These are phyloP conservation scores for Cladosporium sp. DNA, from an alignment of 2,329 filamentous ascomycete genomes.

Conservation along the genomic window DNA sequence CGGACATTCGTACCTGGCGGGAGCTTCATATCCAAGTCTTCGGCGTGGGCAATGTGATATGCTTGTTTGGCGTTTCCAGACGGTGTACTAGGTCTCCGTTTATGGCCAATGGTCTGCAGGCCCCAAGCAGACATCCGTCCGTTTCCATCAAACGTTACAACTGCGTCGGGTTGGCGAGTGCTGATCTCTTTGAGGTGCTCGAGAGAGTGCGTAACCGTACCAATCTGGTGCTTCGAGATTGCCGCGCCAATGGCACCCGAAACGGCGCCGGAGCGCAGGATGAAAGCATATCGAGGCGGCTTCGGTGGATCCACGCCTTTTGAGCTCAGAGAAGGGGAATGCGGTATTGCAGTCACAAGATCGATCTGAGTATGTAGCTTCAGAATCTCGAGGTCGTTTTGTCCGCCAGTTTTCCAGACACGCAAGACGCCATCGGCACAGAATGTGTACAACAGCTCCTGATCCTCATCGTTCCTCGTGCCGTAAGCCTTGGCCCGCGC, in stretches of 20 bases:
- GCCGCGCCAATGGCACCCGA: conserved; percentile 57
- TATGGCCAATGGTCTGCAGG: conserved; percentile 75
- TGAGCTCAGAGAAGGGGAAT: conserved; percentile 31
- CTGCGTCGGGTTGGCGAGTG: conserved; percentile 79
- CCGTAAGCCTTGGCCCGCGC: conserved; percentile 35
- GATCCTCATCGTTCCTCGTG: conserved; percentile 33
- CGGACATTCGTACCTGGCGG: conserved; percentile 15
- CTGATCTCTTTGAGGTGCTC: conserved; percentile 82
- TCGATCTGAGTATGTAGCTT: conserved; percentile 78
- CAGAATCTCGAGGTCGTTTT: conserved; percentile 63
- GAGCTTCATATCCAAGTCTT: conserved; percentile 41
- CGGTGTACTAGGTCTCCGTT: conserved; percentile 41
- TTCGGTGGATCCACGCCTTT: conserved; percentile 1
- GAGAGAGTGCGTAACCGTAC: conserved; percentile 61
- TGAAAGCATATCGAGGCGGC: conserved; percentile 62
- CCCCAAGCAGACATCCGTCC: conserved; percentile 91
- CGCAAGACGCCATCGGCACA: conserved; percentile 74
- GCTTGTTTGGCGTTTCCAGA: conserved; percentile 48
- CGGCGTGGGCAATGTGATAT: conserved; percentile 81
- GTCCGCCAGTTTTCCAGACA: conserved; percentile 75
- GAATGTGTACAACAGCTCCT: conserved; percentile 86
- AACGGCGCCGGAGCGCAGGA: conserved; percentile 78
- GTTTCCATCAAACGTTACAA: conserved; percentile 73
- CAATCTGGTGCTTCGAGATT: conserved; percentile 33
- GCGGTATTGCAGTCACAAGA: conserved; percentile 59